Evolutionary conservation across 352 stramenopile species (phyloP).

Genomic region (Thraustochytrium striatum): DNA sequence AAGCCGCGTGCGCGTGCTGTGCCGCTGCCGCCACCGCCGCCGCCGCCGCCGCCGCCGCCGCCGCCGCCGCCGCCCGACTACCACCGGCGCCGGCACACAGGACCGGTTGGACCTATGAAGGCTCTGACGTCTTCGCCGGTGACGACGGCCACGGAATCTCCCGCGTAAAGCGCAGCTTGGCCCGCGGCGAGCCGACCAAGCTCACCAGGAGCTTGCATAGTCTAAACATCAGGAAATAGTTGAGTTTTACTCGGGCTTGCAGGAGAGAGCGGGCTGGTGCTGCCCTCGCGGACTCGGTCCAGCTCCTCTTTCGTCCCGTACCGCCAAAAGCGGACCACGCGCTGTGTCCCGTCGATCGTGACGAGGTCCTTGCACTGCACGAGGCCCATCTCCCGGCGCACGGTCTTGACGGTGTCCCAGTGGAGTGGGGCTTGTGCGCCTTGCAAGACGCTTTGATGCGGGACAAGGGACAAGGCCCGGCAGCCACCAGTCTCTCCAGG

Average conservation of each 20-base stretch:
- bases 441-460: background rate
- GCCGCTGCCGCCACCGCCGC: no score
- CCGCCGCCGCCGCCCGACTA: no score
- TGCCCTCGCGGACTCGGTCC: background rate
- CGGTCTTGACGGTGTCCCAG: background rate
- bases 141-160: background rate
- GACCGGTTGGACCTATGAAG: no score
- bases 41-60: no score
- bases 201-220: background rate
- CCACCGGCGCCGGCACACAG: no score
- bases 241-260: background rate
- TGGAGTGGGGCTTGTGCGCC: background rate
- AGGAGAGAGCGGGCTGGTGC: background rate
- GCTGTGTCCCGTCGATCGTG: background rate
- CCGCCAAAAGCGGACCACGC: background rate
- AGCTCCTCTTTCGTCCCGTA: background rate
- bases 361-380: slow-evolving; percentile 5
- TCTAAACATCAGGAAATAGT: background rate
- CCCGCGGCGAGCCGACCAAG: background rate
- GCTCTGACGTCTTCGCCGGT: no score
- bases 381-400: background rate
- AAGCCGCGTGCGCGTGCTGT: no score
- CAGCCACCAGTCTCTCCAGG: background rate
- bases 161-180: background rate
- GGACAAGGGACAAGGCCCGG: background rate